These are phyloP conservation scores for Trametes meyenii DNA, from an alignment of 768 basidiomycete species.

Conservation along the genomic window DNA sequence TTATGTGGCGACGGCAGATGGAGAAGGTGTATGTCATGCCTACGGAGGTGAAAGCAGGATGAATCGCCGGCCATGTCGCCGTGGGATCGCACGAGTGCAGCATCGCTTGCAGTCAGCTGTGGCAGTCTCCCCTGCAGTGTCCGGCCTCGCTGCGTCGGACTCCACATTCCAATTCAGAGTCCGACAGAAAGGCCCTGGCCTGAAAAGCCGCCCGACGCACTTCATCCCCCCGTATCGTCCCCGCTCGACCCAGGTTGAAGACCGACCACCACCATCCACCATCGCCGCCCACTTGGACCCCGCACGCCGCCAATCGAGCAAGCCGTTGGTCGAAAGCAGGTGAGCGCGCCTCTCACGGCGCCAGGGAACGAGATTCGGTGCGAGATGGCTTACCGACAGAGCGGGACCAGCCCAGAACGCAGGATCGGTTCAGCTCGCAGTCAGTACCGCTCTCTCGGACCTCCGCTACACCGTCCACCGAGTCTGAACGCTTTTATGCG, in stretches of 20 bases:
- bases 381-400: slow-evolving; percentile 27
- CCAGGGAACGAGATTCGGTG: slow-evolving; percentile 11
- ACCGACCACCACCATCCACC: neutral
- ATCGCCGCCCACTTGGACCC: neutral
- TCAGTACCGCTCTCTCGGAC: slow-evolving; percentile 32
- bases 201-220: slow-evolving; percentile 2
- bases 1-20: neutral
- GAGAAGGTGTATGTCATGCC: neutral
- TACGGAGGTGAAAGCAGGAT: neutral
- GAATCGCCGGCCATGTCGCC: neutral
- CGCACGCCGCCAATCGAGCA: neutral
- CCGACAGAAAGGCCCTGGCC: neutral
- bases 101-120: neutral
- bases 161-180: slow-evolving; percentile 7
- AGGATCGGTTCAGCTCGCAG: slow-evolving; percentile 21
- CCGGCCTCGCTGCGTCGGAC: slow-evolving; percentile 5
- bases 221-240: neutral
- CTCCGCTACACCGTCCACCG: slow-evolving; percentile 33
- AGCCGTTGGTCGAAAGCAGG: neutral
- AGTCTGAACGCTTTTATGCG: slow-evolving; percentile 36
- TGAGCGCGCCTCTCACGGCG: slow-evolving; percentile 4
- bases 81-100: neutral
- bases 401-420: slow-evolving; percentile 20
- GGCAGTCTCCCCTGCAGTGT: neutral
- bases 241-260: neutral